Evolutionary conservation across 2,329 filamentous ascomycete species (phyloP).

Genomic region (Exophiala phaeomuriformis): DNA sequence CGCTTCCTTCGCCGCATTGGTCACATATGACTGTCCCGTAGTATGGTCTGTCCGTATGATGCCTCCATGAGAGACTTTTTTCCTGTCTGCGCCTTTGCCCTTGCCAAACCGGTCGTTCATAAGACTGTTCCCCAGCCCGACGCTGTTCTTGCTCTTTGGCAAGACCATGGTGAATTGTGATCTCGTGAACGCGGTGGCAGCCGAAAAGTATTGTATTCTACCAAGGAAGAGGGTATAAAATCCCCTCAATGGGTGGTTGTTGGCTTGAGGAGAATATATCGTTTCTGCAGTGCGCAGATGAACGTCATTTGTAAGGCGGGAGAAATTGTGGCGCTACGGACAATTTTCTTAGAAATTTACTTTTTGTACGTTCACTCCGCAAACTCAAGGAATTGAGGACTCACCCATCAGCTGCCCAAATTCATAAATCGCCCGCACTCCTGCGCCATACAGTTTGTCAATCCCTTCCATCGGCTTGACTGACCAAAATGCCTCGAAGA

Average conservation of each 20-base stretch:
- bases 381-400: too few relatives aligned
- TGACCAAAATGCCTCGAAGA: constrained; percentile 45
- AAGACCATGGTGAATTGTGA: constrained; percentile 54
- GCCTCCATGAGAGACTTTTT: constrained; percentile 59
- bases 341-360: constrained; percentile 12
- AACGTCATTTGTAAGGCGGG: constrained; percentile 12
- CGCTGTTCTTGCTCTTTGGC: constrained; percentile 89
- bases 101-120: constrained; percentile 99
- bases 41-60: constrained; percentile 60
- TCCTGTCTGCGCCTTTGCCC: constrained; percentile 76
- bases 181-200: neutral
- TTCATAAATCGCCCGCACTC: too few relatives aligned
- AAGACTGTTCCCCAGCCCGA: constrained; percentile 90
- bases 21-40: constrained; percentile 83
- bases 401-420: too few relatives aligned
- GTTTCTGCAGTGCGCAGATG: neutral
- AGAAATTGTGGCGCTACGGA: constrained; percentile 2
- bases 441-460: too few relatives aligned
- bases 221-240: neutral
- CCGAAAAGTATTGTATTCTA: neutral
- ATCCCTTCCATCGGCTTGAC: neutral
- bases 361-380: neutral
- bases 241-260: neutral
- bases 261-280: neutral
- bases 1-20: constrained; percentile 82